Evolutionary conservation across 495 filamentous ascomycete genomes (phyloP), one percentile per base, ranked within the genome.

Genomic region (Hypoxylon lenormandii): DNA sequence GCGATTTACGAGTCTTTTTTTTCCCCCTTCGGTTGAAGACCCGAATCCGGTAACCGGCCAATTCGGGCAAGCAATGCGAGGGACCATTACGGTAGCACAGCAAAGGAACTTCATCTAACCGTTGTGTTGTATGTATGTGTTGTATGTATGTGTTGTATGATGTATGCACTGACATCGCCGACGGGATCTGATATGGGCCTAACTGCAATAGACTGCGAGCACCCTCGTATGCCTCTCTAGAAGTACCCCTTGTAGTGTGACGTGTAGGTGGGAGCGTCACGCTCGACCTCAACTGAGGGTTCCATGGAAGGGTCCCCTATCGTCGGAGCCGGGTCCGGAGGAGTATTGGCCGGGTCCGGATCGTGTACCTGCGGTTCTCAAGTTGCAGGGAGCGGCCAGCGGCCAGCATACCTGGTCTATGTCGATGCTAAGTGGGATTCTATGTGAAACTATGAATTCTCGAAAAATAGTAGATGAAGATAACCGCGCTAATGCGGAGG

Each of bases 31-130:
- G 67, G 67, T 52, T 43, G 61, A 65, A 19, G 67, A 58, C 21
- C 61, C 67, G 61, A 62, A 70, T 65, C 37, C 46, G 60, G 67
- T 15, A 66, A 58, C 26, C 51, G 33, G 51, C 61, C 51, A 46
- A n/a, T 48, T 66, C 45, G 56, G 56, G 57, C 7, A 51, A 66
- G 40, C 15, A 57, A 66, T 58, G 61, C 61, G 47, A 53, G 67
- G 61, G 38, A 58, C 57, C 65, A 62, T 56, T 59, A 45, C 45
- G 16, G 67, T 70, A 58, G 45, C 61, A 70, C 61, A 62, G 21
- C 42, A 16, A 45, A 19, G 42, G 42, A 43, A 36, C 54, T 36
- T 55, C 52, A 43, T 55, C 21, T 57, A 57, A 21, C 21, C 21
- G n/a, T 1, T 15, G n/a, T 28, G 18, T 28, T 37, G 36, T 28